Percentiles rank a stretch among this genome's conserved stretches.
phyloP scores from a whole-genome alignment of 1,284 basidiomycete genomes.

The Thelephora terrestris region DNA sequence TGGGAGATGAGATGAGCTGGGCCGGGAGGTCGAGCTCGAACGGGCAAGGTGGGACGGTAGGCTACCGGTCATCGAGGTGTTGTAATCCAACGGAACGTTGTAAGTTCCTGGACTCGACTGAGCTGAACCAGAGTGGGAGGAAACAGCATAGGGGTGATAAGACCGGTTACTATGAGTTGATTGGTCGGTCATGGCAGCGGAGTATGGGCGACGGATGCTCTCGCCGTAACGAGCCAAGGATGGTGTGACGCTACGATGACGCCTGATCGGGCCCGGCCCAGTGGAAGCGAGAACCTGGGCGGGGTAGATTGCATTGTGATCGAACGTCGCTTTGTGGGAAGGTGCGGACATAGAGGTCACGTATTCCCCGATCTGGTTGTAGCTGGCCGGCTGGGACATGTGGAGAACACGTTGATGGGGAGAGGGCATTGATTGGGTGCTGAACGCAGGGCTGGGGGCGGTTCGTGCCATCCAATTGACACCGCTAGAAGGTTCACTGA shows the following conservation, averaged over 20 bases:
- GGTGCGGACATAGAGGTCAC: slow-evolving; percentile 48
- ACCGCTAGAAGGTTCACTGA: slow-evolving; percentile 11
- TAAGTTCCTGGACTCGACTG: slow-evolving; percentile 50
- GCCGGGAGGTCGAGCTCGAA: slow-evolving; percentile 20
- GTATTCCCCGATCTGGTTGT: slow-evolving; percentile 11
- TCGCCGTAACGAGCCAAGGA: slow-evolving; percentile 40
- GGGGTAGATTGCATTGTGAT: slow-evolving; percentile 42
- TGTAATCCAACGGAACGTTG: slow-evolving; percentile 32
- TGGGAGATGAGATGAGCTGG: slow-evolving; percentile 15
- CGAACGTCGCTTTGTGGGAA: slow-evolving; percentile 56
- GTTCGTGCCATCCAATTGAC: slow-evolving; percentile 16
- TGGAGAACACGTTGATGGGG: slow-evolving; percentile 8
- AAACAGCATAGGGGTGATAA: slow-evolving; percentile 47
- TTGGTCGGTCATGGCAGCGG: slow-evolving; percentile 31
- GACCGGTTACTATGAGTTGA: slow-evolving; percentile 21
- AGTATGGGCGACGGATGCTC: slow-evolving; percentile 39
- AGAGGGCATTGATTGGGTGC: slow-evolving; percentile 22
- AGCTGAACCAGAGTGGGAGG: slow-evolving; percentile 28
- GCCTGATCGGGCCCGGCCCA: slow-evolving; percentile 46
- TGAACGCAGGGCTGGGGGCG: slow-evolving; percentile 28
- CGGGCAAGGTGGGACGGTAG: slow-evolving; percentile 7
- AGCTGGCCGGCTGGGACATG: slow-evolving; percentile 4
- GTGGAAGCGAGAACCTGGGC: slow-evolving; percentile 21
- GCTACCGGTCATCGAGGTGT: slow-evolving; percentile 7
- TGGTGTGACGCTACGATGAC: slow-evolving; percentile 69